Base-by-base conservation (phyloP, 768 basidiomycete genomes). In the Hypholoma sublateritium region DNA sequence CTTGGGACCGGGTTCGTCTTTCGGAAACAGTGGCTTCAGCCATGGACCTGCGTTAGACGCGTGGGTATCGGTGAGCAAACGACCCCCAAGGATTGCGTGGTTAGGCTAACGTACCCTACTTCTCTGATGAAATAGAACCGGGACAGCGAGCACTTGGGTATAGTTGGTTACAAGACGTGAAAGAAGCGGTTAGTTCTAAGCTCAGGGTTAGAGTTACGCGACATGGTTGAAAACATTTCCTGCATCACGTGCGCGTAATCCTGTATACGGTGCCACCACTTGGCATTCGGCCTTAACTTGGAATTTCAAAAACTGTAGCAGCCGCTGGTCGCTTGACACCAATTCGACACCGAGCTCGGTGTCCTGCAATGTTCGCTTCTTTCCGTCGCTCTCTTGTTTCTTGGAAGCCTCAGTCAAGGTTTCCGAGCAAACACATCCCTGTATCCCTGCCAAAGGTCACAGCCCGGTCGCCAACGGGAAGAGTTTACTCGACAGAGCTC, bases 1-100 rank as follows among this genome's bases (percentile, higher is more conserved):
- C 70, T 64, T 83, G 82, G 45, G 83, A 86, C 63, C 84, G 76
- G 16, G 81, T 84, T 60, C 73, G 73, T 67, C 71, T 74, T 52
- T 70, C 69, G 39, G 65, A 47, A 53, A 70, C 69, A 53, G 67
- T 53, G 34, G 66, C 5, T 51, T 68, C 64, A 36, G 69, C 36
- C 70, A 72, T 74, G 58, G 52, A 24, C 35, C 39, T 50, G 35
- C 56, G 57, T 37, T 12, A 52, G 17, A 32, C 47, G 50, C 28
- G 43, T n/a, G 24, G 12, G 41, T 24, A 49, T 25, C 36, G 45
- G 24, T 32, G 56, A 37, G 53, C 43, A 55, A 51, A 50, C 56
- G 28, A 22, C 42, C 37, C 17, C 42, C 41, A 51, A 48, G 50
- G 41, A 59, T 42, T 19, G 12, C 8, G 24, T 36, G 25, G 52